These are phyloP conservation scores for Eutrema yunnanense DNA, from an alignment of 345 rosid genomes.

Conservation along the genomic window DNA sequence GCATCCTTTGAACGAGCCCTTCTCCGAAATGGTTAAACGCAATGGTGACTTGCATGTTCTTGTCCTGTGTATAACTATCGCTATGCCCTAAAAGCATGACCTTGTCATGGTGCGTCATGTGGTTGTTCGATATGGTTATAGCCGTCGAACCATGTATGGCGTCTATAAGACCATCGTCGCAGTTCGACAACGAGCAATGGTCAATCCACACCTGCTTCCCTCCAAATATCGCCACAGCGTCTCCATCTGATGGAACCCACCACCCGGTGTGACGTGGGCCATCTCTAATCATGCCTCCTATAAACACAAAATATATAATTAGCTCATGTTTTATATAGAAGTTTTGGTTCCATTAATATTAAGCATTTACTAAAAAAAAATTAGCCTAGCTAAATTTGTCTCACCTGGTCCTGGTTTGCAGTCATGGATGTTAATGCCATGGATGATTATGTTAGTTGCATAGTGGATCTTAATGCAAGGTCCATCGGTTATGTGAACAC, in stretches of 20 bases:
- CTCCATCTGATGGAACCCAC: slow-evolving; percentile 60
- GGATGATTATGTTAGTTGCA: slow-evolving; percentile 62
- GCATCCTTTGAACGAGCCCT: slow-evolving; percentile 87
- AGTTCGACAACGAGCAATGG: slow-evolving; percentile 73
- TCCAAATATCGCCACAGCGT: slow-evolving; percentile 49
- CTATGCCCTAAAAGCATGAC: slow-evolving; percentile 78
- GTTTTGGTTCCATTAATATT: background rate
- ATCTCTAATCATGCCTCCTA: slow-evolving; percentile 42
- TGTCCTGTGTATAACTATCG: slow-evolving; percentile 58
- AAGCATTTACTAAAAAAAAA: background rate
- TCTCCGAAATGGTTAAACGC: slow-evolving; percentile 88
- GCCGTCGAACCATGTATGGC: slow-evolving; percentile 78
- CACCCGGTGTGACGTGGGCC: slow-evolving; percentile 53
- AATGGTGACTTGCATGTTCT: slow-evolving; percentile 68
- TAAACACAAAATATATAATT: background rate
- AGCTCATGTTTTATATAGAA: background rate
- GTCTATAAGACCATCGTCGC: slow-evolving; percentile 70
- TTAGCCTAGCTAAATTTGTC: background rate
- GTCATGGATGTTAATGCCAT: slow-evolving; percentile 67
- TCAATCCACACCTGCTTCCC: slow-evolving; percentile 65
- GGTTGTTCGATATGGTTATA: slow-evolving; percentile 73
- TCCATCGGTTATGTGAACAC: slow-evolving; percentile 66
- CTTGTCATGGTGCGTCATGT: slow-evolving; percentile 79
- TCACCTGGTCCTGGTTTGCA: slow-evolving; percentile 42
- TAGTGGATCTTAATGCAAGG: slow-evolving; percentile 72